Conservation (phyloP, 179 eudicot species). For the Beta lomatogona region DNA sequence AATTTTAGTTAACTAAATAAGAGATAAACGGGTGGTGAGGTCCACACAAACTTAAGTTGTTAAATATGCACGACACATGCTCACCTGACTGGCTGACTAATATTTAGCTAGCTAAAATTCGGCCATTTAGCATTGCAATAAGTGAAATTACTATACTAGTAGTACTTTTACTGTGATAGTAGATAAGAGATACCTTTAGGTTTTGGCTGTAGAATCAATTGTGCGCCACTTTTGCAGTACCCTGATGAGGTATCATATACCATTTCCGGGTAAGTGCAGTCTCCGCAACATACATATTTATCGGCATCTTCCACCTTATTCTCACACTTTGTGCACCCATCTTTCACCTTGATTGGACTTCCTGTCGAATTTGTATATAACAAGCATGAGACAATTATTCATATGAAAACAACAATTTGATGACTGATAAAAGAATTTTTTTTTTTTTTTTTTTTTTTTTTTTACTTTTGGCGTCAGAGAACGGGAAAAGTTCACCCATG, state of each 20-base stretch:
- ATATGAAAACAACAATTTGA: too few species aligned
- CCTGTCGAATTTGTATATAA: conserved; percentile 13
- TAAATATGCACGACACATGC: too few species aligned
- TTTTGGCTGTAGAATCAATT: conserved; percentile 37
- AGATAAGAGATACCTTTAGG: conserved; percentile 31
- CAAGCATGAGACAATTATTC: neutral
- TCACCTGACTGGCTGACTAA: too few species aligned
- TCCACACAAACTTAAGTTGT: too few species aligned
- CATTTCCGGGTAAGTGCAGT: conserved; percentile 39
- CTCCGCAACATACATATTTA: conserved; percentile 35
- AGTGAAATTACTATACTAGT: neutral
- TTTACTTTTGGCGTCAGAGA: too few species aligned
- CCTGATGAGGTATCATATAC: conserved; percentile 36
- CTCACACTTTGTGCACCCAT: conserved; percentile 40
- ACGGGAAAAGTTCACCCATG: too few species aligned
- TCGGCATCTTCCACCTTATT: conserved; percentile 35
- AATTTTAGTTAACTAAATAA: too few species aligned
- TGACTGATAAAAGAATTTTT: too few species aligned
- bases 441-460: too few species aligned
- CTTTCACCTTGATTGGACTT: conserved; percentile 37
- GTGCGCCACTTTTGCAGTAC: conserved; percentile 35
- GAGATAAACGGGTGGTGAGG: too few species aligned
- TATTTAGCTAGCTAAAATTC: too few species aligned
- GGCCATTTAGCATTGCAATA: neutral
- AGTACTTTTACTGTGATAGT: neutral